Evolutionary conservation across 768 basidiomycete species (phyloP), one percentile per base, ranked within the genome.

Genomic region (Cytidiella melzeri): DNA sequence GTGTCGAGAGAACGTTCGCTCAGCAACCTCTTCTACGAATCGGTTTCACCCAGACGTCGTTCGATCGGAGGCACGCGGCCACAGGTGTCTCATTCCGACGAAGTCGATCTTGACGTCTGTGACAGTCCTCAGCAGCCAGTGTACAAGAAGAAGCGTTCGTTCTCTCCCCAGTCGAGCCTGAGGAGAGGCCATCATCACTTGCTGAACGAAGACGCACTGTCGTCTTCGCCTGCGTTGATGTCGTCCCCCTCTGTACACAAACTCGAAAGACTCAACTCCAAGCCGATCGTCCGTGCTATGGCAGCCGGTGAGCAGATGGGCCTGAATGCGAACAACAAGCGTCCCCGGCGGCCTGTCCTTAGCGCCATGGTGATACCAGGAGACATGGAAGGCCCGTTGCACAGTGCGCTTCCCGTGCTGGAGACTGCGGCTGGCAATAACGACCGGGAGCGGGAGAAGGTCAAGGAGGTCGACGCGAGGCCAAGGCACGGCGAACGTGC

Each of bases 281-380:
- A 60, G 68, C 78, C 64, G 52, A 78, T 48, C 60, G 74, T 72
- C 67, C 76, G 54, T 57, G 85, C 63, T 67, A 81, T 71, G n/a
- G 73, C 71, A 4, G 15, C 21, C 36, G 30, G 44, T 24, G 73
- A 73, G 12, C 82, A 84, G 4, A 69, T 56, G 24, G 58, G 76
- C 2, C 65, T 75, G 20, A 73, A 72, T 49, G 57, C 56, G 11
- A 70, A 72, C 47, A 65, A 71, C 52, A 87, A 79, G 65, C 80
- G 83, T 38, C 68, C 73, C 34, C 77, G 87, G 24, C 76, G 85
- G 25, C 84, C 84, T 45, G 77, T 74, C 28, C 68, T 89, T 21
- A 88, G 86, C 15, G 78, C 84, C 1, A 68, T 83, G 66, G 70
- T 80, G 6, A 69, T 73, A 15, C 69, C 81, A 18, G 69, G 71